phyloP scores from a whole-genome alignment of 495 filamentous ascomycete genomes.

The Xanthoparmelia taractica region DNA sequence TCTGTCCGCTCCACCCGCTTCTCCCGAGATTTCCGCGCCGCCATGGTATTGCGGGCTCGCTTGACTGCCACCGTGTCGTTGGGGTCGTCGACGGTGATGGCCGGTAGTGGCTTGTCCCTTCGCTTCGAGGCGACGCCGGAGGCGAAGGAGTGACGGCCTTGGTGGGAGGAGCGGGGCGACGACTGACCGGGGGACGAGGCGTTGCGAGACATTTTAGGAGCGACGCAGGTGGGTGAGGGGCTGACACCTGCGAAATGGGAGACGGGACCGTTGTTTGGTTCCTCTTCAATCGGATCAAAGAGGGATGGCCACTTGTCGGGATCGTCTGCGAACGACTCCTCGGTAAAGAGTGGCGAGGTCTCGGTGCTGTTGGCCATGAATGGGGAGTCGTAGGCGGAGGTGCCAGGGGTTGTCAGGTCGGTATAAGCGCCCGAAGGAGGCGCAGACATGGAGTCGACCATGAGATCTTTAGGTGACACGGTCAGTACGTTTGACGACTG shows the following conservation, averaged over 20 bases:
- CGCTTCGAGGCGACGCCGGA: slow-evolving; percentile 63
- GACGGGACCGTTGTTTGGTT: slow-evolving; percentile 34
- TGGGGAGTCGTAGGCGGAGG: slow-evolving; percentile 63
- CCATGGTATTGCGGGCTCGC: slow-evolving; percentile 90
- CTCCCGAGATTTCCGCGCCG: slow-evolving; percentile 87
- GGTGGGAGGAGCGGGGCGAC: slow-evolving; percentile 36
- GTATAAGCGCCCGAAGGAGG: slow-evolving; percentile 80
- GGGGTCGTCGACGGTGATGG: slow-evolving; percentile 69
- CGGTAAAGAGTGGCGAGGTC: slow-evolving; percentile 61
- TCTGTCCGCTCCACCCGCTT: slow-evolving; percentile 67
- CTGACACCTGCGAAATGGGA: slow-evolving; percentile 29
- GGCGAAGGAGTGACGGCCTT: slow-evolving; percentile 51
- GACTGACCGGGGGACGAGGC: slow-evolving; percentile 36
- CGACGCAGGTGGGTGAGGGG: slow-evolving; percentile 31
- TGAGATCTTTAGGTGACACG: slow-evolving; percentile 78
- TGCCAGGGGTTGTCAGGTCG: slow-evolving; percentile 72
- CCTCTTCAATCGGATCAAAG: slow-evolving; percentile 30
- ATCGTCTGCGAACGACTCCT: slow-evolving; percentile 58
- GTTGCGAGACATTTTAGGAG: slow-evolving; percentile 36
- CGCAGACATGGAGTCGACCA: slow-evolving; percentile 63
- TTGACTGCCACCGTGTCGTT: slow-evolving; percentile 68
- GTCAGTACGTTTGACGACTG: slow-evolving; percentile 41
- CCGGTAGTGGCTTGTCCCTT: slow-evolving; percentile 70
- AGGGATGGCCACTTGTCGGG: slow-evolving; percentile 29
- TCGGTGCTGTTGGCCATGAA: slow-evolving; percentile 55